Evolutionary conservation across 208 protist genomes (phyloP).

Genomic region (Dictyostelium gargantuum): DNA sequence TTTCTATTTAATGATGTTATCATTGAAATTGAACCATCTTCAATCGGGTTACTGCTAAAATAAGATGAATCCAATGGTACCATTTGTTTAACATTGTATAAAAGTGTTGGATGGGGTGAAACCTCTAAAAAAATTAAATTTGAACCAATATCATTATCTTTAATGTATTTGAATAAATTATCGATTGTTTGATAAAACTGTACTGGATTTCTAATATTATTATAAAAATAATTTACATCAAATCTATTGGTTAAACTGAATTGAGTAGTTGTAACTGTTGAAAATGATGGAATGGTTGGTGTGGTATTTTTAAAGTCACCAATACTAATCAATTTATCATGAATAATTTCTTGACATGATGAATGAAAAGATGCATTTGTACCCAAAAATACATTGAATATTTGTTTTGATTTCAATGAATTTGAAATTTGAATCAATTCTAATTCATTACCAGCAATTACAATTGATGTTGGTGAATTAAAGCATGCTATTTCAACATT

Average conservation of each 20-base stretch:
- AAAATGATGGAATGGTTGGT: neutral
- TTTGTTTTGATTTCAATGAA: neutral
- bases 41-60: neutral
- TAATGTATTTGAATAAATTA: neutral
- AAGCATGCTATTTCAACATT: conserved; percentile 1
- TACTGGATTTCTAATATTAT: neutral
- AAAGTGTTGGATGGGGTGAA: neutral
- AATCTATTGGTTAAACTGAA: neutral
- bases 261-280: neutral
- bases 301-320: neutral
- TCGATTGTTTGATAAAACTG: neutral
- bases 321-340: neutral
- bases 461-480: conserved; percentile 12
- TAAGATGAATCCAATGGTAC: neutral
- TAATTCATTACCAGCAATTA: neutral
- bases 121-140: neutral
- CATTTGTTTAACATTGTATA: neutral
- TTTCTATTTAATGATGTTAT: neutral
- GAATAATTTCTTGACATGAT: neutral
- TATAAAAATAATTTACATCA: neutral
- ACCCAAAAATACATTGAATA: neutral
- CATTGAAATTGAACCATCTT: neutral
- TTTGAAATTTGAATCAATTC: neutral
- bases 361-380: conserved; percentile 1
- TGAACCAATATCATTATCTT: neutral